Base-by-base conservation (phyloP, 306 rosid species). In the Lathyrus aphaca region DNA sequence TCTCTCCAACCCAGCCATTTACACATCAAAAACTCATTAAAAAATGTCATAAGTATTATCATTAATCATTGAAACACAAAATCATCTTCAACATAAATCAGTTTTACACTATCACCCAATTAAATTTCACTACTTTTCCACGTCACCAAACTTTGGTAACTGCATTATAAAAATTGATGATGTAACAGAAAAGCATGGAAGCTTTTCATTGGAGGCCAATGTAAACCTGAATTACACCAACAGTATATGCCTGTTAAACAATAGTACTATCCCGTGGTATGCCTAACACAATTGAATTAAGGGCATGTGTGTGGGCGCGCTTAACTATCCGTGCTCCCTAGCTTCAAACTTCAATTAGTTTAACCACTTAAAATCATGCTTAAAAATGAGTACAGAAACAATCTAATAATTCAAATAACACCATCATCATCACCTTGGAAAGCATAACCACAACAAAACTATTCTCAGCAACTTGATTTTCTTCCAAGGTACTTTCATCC, bases 371-470 rank as follows among this genome's bases (percentile, higher is more conserved):
- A 65, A 53, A 63, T 13, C 53, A 51, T 23, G 3, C 21, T 8
- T 23, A 56, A 63, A 42, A 5, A 1, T 12, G 5, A 5, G 12
- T 4, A 60, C 12, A 59, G 0, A 68, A 64, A 38, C 13, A 63
- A 54, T 46, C 5, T 42, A 54, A 64, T 18, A 12, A 29, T 10
- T 15, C 2, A 40, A 64, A 75, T 37, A 55, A 65, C 30, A 71
- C 12, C 56, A 18, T 67, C 30, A 64, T n/a, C 6, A 18, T 15
- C 75, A 91, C 96, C 96, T 91, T 89, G 25, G 78, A 46, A 55
- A 89, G 79, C 96, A 91, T 91, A 58, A 89, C 75, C 63, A 89
- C 97, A 68, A 89, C 78, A 81, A 91, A 91, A 84, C 89, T 84
- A 80, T 81, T 84, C 57, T 91, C 96, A 4, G 61, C 77, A 73